Percentiles rank a stretch among this genome's conserved stretches.
These are phyloP conservation scores for Aspergillus sp. DNA, from an alignment of 2,329 filamentous ascomycete species.

Conservation along the genomic window DNA sequence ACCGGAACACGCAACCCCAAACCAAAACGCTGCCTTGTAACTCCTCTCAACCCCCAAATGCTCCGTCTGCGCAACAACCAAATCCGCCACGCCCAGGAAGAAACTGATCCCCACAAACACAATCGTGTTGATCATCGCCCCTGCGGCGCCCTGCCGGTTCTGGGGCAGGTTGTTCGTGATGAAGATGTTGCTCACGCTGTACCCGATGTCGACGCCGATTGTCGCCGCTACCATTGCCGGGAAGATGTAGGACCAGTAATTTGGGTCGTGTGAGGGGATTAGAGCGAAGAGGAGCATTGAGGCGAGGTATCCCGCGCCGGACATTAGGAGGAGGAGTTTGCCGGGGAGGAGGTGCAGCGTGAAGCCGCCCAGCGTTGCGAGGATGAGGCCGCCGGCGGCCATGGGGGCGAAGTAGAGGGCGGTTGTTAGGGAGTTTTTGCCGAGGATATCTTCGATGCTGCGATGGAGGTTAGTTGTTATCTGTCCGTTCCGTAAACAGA, in stretches of 20 bases:
- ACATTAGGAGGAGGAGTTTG: constrained; percentile 6
- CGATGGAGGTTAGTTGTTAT: neutral
- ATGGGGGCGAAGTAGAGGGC: constrained; percentile 8
- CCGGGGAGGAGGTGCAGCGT: constrained; percentile 7
- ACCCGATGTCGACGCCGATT: constrained; percentile 10
- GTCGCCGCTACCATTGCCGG: constrained; percentile 16
- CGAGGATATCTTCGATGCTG: constrained; percentile 11
- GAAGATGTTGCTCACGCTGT: constrained; percentile 20
- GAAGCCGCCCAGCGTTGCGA: constrained; percentile 10
- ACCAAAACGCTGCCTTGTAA: constrained; percentile 21
- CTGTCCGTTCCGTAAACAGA: neutral
- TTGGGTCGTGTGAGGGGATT: constrained; percentile 13
- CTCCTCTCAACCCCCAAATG: constrained; percentile 6
- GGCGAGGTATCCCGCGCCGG: constrained; percentile 3
- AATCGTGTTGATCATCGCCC: constrained; percentile 15
- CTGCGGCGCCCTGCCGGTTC: constrained; percentile 13
- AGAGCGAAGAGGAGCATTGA: constrained; percentile 13
- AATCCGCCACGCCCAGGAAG: constrained; percentile 16
- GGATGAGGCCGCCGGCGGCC: neutral
- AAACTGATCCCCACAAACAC: constrained; percentile 18
- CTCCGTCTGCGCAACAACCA: constrained; percentile 6
- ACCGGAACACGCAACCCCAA: constrained; percentile 14
- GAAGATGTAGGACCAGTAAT: constrained; percentile 17
- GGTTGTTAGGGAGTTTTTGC: constrained; percentile 3
- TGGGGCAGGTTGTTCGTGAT: constrained; percentile 14